Conservation (phyloP, 1,139 yeast genomes). For the Suhomyces taliae region DNA sequence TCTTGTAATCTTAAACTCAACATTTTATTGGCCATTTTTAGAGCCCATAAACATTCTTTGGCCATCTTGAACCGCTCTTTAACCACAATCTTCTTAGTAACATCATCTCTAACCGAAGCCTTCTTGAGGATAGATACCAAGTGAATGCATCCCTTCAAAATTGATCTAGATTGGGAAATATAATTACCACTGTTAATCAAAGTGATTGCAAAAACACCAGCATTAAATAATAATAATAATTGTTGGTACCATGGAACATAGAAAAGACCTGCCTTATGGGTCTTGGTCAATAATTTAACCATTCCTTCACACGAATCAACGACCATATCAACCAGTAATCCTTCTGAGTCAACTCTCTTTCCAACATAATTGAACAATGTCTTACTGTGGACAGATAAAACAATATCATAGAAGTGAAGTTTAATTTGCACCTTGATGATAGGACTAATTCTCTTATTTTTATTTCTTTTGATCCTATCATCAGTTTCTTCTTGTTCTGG, state of each 20-base stretch:
- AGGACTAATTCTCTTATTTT: constrained; percentile 4
- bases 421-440: constrained; percentile 38
- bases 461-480: background rate
- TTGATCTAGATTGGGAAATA: constrained; percentile 23
- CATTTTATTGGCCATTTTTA: constrained; percentile 56
- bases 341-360: constrained; percentile 30
- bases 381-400: constrained; percentile 40
- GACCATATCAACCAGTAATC: constrained; percentile 35
- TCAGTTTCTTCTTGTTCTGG: constrained; percentile 1
- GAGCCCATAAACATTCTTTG: constrained; percentile 63
- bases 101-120: constrained; percentile 32
- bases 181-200: constrained; percentile 46
- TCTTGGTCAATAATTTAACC: constrained; percentile 32
- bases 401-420: constrained; percentile 42
- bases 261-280: constrained; percentile 35
- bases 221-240: constrained; percentile 46
- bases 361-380: constrained; percentile 37
- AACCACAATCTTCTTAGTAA: constrained; percentile 26
- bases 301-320: constrained; percentile 38
- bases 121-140: constrained; percentile 28
- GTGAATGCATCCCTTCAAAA: constrained; percentile 28
- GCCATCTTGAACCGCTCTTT: constrained; percentile 57
- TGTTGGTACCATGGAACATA: constrained; percentile 58
- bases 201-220: constrained; percentile 47
- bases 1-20: constrained; percentile 47